Evolutionary conservation across 1,139 yeast genomes (phyloP).

Genomic region (Kodamaea alishanica): DNA sequence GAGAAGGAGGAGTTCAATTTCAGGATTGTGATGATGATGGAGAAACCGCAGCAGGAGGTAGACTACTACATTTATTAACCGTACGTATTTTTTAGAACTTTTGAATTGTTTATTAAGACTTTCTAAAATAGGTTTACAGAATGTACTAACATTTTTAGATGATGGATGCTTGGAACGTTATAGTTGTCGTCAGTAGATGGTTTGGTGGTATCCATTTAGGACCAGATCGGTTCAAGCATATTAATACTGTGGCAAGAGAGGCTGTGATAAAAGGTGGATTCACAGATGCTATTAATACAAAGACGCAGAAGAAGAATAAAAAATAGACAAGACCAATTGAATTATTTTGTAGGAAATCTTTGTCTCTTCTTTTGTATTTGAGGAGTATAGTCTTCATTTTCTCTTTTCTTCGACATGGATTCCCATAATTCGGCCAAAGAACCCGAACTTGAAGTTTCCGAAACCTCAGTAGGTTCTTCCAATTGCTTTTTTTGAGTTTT

Average conservation of each 20-base stretch:
- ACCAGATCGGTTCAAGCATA: conserved; percentile 91
- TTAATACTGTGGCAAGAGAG: conserved; percentile 83
- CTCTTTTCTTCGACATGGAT: conserved; percentile 18
- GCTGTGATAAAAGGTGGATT: conserved; percentile 69
- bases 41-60: conserved; percentile 92
- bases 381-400: conserved; percentile 14
- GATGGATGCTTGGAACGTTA: conserved; percentile 82
- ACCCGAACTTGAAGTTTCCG: conserved; percentile 7
- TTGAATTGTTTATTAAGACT: conserved; percentile 1
- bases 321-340: conserved; percentile 1
- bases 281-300: conserved; percentile 16
- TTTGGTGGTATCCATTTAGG: conserved; percentile 91
- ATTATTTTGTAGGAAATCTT: conserved; percentile 8
- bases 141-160: conserved; percentile 34
- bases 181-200: conserved; percentile 90
- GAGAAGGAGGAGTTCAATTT: conserved; percentile 48
- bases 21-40: conserved; percentile 98
- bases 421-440: conserved; percentile 31
- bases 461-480: too few relatives aligned
- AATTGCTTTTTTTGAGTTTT: conserved; percentile 1
- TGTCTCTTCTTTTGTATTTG: conserved; percentile 19
- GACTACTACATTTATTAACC: conserved; percentile 74
- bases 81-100: conserved; percentile 29
- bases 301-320: conserved; percentile 22
- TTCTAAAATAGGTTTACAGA: background rate